phyloP scores from a whole-genome alignment of 2,329 filamentous ascomycete species.

The Ophiognomonia clavigignenti-juglandacearum region DNA sequence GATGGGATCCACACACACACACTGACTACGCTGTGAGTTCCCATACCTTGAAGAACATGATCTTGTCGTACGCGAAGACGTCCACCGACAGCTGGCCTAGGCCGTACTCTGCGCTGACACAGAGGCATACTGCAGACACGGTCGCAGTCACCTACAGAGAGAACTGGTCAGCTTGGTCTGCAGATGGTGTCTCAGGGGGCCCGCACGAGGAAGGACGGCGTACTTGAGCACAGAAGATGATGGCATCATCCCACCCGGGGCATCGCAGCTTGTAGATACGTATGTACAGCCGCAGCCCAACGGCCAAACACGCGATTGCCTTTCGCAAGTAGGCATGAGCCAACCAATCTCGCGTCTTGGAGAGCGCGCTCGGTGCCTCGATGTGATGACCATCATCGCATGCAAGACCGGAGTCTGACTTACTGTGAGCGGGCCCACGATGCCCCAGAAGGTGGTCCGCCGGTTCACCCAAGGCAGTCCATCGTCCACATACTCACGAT shows the following conservation, averaged over 20 bases:
- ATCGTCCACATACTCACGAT: slow-evolving; percentile 1
- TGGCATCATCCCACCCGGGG: slow-evolving; percentile 18
- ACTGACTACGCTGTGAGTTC: too few relatives aligned
- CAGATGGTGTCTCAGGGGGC: background rate
- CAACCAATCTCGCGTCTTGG: too few relatives aligned
- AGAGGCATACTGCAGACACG: background rate
- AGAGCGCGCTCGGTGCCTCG: too few relatives aligned
- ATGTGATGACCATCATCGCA: too few relatives aligned
- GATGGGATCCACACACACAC: too few relatives aligned
- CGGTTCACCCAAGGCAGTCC: slow-evolving; percentile 11
- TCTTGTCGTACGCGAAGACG: background rate
- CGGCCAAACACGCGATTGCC: slow-evolving; percentile 13
- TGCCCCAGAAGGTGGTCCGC: slow-evolving; percentile 13
- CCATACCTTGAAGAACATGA: slow-evolving; percentile 12
- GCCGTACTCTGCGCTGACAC: background rate
- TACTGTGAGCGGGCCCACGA: slow-evolving; percentile 16
- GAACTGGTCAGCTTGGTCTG: background rate
- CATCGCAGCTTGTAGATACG: slow-evolving; percentile 13
- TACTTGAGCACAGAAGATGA: slow-evolving; percentile 17
- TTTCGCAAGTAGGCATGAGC: background rate
- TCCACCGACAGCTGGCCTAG: slow-evolving; percentile 3
- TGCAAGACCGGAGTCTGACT: too few relatives aligned
- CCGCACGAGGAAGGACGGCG: too few relatives aligned
- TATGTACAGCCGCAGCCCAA: slow-evolving; percentile 16
- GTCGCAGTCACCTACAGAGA: background rate